Base-by-base conservation (phyloP, 176 grass and related monocot species). In the Poa pratensis region DNA sequence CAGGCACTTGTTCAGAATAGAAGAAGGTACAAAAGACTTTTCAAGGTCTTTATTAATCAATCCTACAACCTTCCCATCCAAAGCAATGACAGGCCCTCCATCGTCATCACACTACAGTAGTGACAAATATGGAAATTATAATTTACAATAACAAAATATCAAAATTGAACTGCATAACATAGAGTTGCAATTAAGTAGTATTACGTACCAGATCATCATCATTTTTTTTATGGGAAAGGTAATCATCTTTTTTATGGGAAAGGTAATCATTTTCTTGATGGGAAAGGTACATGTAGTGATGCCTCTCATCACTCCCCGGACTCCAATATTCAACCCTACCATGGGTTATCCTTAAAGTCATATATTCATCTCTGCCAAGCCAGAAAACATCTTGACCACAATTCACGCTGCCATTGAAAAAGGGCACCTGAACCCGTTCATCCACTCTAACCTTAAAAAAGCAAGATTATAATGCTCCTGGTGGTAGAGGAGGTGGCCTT, bases 401-500 rank as follows among this genome's bases (percentile, higher is more conserved):
- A 7, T 48, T 15, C 60, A 24, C 48, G 13, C 48, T 50, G 3
- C 8, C 48, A 50, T 50, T 16, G 14, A 70, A 82, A 12, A 32
- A 42, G 22, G 32, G 32, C 27, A 70, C 1, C 11, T 55, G 48
- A 40, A 55, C 14, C 11, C 30, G 12, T 7, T 2, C 2, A 16
- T 70, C 22, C 65, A 82, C 23, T 82, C 15, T 18, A 35, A 37
- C 35, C 20, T 22, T 17, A 10, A 55, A 70, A 82, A 18, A 42
- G 65, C 65, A 68, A 82, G 35, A 26, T 71, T 39, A 30, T 82
- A 82, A 58, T 82, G 50, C 50, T 82, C 37, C 34, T 82, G 80
- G 16, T 12, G 37, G 53, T 83, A 82, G 1, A 72, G 34, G 9
- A 72, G 17, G 14, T 10, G 7, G 35, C 34, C 34, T 9, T 43